Base-by-base conservation (phyloP, 2,329 filamentous ascomycete species). In the Paracorniculantispora psalliotae region DNA sequence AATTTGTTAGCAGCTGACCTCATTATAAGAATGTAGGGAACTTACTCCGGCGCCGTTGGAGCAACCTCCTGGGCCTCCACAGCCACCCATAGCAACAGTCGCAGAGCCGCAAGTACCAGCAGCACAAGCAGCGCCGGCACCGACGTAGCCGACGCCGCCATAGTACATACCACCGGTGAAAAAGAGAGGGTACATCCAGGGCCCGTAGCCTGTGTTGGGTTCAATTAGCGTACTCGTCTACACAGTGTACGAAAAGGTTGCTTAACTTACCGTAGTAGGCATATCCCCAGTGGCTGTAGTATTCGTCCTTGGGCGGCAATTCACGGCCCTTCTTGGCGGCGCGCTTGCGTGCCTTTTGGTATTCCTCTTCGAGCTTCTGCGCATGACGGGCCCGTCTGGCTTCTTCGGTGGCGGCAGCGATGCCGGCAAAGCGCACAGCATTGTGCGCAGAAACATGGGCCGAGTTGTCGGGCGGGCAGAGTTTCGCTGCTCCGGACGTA, bases 381-480 rank as follows among this genome's bases (percentile, higher is more conserved):
- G 64, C 61, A 4, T 71, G 59, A 59, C 67, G 57, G 57, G 60
- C 21, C 63, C 60, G 63, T 8, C 49, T 59, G 1, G 63, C 59
- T 0, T n/a, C 23, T 3, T 47, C 41, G 3, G 19, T 35, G 13
- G 28, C 28, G 3, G 41, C 46, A 15, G 19, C 26, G 2, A 47
- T 47, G 10, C 17, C n/a, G 28, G 26, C 41, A 19, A 46, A 37
- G 28, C 52, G 72, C 8, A 91, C 83, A 1, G 88, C 81, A 65
- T 86, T 91, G 75, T 93, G 90, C 0, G 87, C 79, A 0, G 86
- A 90, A 62, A 93, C 87, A 68, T 93, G 90, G 0, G 86, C 81
- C 21, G 82, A 84, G 56, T 80, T 82, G 52, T 81, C 74, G 0
- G 83, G 79, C 0, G 82, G 73, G 61, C 80, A 84, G 10, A 81